Base-by-base conservation (phyloP, 768 basidiomycete genomes). In the Galerina sulciceps region DNA sequence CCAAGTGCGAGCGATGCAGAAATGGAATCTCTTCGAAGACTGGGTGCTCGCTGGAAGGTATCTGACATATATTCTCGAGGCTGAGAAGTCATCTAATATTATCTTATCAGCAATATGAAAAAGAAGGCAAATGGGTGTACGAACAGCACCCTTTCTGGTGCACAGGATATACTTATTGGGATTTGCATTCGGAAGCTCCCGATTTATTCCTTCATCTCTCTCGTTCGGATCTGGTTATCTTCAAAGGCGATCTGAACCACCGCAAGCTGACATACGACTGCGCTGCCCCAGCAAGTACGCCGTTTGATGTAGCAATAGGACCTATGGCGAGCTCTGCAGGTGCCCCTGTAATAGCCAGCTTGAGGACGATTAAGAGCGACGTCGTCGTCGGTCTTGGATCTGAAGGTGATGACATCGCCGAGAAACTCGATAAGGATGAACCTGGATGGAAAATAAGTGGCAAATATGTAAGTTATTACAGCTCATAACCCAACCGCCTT, bases 381-480 rank as follows among this genome's bases (percentile, higher is more conserved):
- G 95, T 97, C 42, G 94, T 98, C 3, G 94, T 96, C 42, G 93
- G 93, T 6, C 76, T 94, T 23, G 91, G 90, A 36, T 70, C 79
- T 8, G 75, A 88, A 10, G 88, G 88, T 3, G 90, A 93, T 62
- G 77, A 77, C 44, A 74, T 86, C 37, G 93, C 92, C 2, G 90
- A 93, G 71, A 82, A 79, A 56, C 79, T 97, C n/a, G 93, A 96
- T 72, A 79, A 89, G 66, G 81, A 83, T 23, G 94, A 97, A 69
- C 86, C 90, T 15, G 96, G 96, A 49, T 98, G 96, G 96, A 96
- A 94, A 79, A 96, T 97, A 68, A 93, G 91, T 49, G 94, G 94
- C 46, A 95, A 96, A 93, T 96, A 94, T 68, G 94, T 94, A 71
- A 76, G 92, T 82, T 15, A 61, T 44, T 6, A 55, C 1, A 2